Percentiles rank a stretch among this genome's conserved stretches.
Evolutionary conservation across 805 yeast species (phyloP).

Genomic region (Candida lessepsii): DNA sequence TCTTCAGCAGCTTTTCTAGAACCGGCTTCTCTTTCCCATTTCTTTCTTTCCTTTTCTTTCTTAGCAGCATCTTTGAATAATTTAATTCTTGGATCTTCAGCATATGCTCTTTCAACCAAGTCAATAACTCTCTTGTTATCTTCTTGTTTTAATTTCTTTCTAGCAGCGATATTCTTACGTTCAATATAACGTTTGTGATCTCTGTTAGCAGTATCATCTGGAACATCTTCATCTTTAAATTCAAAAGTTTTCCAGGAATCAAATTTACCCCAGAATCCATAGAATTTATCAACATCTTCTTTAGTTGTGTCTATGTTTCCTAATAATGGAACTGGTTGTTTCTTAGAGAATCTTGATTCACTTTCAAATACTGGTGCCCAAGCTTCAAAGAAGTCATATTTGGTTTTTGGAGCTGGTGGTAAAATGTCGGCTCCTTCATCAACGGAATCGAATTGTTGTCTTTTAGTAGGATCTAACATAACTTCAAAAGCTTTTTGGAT

Average conservation of each 20-base stretch:
- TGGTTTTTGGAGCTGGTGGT: conserved; percentile 66
- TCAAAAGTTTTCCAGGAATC: conserved; percentile 99
- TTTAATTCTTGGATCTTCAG: conserved; percentile 94
- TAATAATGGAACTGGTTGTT: conserved; percentile 80
- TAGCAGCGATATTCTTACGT: conserved; percentile 93
- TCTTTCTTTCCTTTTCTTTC: conserved; percentile 89
- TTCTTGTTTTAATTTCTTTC: conserved; percentile 97
- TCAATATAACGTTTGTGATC: conserved; percentile 98
- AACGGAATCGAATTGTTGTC: conserved; percentile 94
- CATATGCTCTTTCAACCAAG: conserved; percentile 81
- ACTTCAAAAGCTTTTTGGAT: conserved; percentile 96
- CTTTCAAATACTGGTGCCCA: conserved; percentile 91
- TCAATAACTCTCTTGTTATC: conserved; percentile 88
- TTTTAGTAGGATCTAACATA: conserved; percentile 78
- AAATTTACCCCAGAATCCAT: conserved; percentile 88
- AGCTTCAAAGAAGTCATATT: conserved; percentile 83
- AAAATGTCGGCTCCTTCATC: conserved; percentile 83
- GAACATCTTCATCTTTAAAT: conserved; percentile 97
- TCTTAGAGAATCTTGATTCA: conserved; percentile 90
- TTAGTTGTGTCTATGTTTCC: conserved; percentile 69
- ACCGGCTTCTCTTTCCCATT: conserved; percentile 99
- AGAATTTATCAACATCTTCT: conserved; percentile 85
- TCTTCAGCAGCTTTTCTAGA: conserved; percentile 94
- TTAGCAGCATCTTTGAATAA: conserved; percentile 90
- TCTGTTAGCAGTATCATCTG: conserved; percentile 98